Percentiles rank a stretch among this genome's conserved stretches.
Evolutionary conservation across 2,329 filamentous ascomycete species (phyloP).

Genomic region (Didymella pinodella): DNA sequence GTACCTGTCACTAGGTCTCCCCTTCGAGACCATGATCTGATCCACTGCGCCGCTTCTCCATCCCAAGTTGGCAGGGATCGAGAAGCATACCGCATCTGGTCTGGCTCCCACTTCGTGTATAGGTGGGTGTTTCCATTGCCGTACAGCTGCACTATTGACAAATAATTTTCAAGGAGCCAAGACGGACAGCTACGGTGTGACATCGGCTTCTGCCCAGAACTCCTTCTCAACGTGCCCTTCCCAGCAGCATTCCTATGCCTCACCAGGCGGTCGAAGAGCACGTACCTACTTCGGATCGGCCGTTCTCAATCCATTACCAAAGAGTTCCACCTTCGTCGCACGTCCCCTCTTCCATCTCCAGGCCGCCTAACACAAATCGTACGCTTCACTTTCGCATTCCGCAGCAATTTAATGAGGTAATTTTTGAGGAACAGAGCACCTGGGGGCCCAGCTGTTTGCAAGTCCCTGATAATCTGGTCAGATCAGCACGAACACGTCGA

Average conservation of each 20-base stretch:
- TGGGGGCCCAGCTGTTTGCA: background rate
- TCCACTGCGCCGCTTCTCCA: background rate
- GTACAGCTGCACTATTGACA: conserved; percentile 1
- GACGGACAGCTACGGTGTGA: background rate
- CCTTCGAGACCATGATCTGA: background rate
- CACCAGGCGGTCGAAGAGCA: conserved; percentile 1
- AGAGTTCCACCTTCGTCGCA: conserved; percentile 11
- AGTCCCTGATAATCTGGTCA: background rate
- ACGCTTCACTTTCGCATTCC: conserved; percentile 13
- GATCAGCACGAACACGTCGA: background rate
- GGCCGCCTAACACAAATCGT: conserved; percentile 3
- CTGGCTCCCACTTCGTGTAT: background rate
- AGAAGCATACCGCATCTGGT: background rate
- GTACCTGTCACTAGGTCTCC: background rate
- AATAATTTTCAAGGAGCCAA: background rate
- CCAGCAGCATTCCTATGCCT: background rate
- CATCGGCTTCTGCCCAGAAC: background rate
- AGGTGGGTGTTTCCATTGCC: background rate
- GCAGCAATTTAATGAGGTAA: background rate
- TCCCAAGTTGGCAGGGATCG: background rate
- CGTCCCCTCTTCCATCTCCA: background rate
- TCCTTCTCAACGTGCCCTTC: background rate
- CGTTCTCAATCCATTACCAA: conserved; percentile 13
- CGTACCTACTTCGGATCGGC: background rate
- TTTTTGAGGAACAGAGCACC: background rate